Conservation (phyloP, 23 red algal genomes). For the Agarophyton chilense region DNA sequence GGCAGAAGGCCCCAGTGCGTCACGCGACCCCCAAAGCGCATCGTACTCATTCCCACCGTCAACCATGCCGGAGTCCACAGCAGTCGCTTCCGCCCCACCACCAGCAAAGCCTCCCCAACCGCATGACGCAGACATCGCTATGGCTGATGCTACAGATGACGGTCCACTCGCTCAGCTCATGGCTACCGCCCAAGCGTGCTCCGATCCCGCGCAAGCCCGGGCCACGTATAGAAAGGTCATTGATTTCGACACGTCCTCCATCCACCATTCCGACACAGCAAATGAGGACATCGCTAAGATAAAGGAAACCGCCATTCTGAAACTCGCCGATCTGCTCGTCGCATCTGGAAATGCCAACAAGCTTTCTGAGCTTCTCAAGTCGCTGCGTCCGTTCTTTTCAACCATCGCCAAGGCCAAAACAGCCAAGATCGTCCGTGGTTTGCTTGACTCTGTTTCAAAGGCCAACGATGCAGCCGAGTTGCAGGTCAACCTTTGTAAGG, state of each 20-base stretch:
- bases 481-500: conserved; percentile 81
- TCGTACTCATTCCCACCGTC: background rate
- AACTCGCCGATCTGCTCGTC: conserved; percentile 57
- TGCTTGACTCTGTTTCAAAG: conserved; percentile 76
- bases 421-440: conserved; percentile 90
- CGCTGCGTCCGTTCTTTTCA: conserved; percentile 78
- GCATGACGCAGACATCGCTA: conserved; percentile 47
- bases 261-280: background rate
- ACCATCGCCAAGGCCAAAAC: conserved; percentile 93
- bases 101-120: conserved; percentile 6
- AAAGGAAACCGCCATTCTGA: conserved; percentile 65
- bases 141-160: conserved; percentile 29
- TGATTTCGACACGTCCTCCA: background rate
- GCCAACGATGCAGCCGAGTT: conserved; percentile 61
- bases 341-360: conserved; percentile 39
- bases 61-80: conserved; percentile 11
- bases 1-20: no score
- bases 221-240: conserved; percentile 64
- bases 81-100: background rate
- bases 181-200: conserved; percentile 29
- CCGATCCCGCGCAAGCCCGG: conserved; percentile 55
- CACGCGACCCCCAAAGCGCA: no score
- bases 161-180: conserved; percentile 54
- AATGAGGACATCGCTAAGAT: conserved; percentile 41
- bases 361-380: conserved; percentile 54